These are phyloP conservation scores for Debaryomycetaceae sp. DNA, from an alignment of 1,139 yeast species.

Conservation along the genomic window DNA sequence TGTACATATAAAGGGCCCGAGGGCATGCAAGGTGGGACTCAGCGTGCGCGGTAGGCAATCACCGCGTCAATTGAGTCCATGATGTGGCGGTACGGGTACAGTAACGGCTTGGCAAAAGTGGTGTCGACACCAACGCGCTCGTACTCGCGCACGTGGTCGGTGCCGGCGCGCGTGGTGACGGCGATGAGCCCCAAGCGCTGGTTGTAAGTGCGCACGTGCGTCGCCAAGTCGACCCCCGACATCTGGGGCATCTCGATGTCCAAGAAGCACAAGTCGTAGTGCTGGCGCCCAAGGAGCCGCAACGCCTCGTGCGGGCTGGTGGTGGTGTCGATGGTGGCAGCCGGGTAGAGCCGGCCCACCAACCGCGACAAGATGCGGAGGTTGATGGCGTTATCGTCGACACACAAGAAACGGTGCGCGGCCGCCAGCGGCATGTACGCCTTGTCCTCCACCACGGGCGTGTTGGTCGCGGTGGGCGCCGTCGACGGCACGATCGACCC, in stretches of 20 bases:
- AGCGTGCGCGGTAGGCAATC: constrained; percentile 4
- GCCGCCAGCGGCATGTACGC: constrained; percentile 8
- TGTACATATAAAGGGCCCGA: too few species aligned
- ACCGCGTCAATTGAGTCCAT: constrained; percentile 7
- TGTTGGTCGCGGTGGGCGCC: constrained; percentile 6
- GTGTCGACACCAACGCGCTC: constrained; percentile 35
- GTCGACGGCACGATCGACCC: constrained; percentile 8
- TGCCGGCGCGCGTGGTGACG: constrained; percentile 34
- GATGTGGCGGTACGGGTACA: constrained; percentile 13
- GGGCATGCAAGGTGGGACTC: too few species aligned
- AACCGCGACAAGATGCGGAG: constrained; percentile 33
- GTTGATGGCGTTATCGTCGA: constrained; percentile 43
- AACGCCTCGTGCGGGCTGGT: constrained; percentile 32
- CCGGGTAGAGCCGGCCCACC: constrained; percentile 33
- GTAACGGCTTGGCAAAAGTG: constrained; percentile 41
- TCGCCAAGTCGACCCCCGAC: constrained; percentile 40
- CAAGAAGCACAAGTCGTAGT: constrained; percentile 34
- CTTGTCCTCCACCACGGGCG: constrained; percentile 8
- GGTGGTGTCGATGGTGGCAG: constrained; percentile 23
- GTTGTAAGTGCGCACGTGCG: constrained; percentile 19
- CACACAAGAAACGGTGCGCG: constrained; percentile 30
- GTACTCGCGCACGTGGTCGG: constrained; percentile 27
- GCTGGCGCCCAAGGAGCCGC: constrained; percentile 15
- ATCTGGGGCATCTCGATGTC: constrained; percentile 47
- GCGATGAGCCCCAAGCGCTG: constrained; percentile 34